Conservation (phyloP, 140 eudicot genomes). For the Oenanthe javanica region DNA sequence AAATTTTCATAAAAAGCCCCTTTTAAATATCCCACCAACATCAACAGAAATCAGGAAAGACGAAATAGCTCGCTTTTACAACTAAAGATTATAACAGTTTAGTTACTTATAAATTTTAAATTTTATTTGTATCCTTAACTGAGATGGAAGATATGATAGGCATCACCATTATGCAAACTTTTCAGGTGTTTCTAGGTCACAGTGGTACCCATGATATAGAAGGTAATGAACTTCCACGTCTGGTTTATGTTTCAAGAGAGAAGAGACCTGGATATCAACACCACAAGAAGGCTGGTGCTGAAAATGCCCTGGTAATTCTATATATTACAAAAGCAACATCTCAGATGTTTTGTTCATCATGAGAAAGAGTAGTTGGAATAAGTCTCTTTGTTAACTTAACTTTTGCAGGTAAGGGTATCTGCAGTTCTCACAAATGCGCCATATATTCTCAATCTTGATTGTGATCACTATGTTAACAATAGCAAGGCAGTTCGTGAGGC, state of each 20-base stretch:
- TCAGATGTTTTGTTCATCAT: neutral
- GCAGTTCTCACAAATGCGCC: conserved; percentile 98
- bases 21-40: too few species aligned
- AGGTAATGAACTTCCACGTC: conserved; percentile 95
- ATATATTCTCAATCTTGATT: conserved; percentile 87
- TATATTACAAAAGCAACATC: neutral
- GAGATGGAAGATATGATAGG: neutral
- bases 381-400: neutral
- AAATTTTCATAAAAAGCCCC: too few species aligned
- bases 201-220: conserved; percentile 94
- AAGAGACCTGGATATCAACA: conserved; percentile 98
- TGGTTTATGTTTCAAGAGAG: conserved; percentile 98
- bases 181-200: conserved; percentile 92
- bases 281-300: conserved; percentile 99
- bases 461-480: conserved; percentile 97
- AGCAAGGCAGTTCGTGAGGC: conserved; percentile 99
- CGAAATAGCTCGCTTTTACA: neutral
- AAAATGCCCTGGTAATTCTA: conserved; percentile 79
- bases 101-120: too few species aligned
- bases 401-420: conserved; percentile 83
- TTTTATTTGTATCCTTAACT: neutral
- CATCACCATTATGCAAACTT: neutral
- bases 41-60: too few species aligned
- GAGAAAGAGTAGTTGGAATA: neutral
- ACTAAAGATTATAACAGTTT: neutral